Evolutionary conservation across 768 basidiomycete species (phyloP).

Genomic region (Phlebiopsis gigantea): DNA sequence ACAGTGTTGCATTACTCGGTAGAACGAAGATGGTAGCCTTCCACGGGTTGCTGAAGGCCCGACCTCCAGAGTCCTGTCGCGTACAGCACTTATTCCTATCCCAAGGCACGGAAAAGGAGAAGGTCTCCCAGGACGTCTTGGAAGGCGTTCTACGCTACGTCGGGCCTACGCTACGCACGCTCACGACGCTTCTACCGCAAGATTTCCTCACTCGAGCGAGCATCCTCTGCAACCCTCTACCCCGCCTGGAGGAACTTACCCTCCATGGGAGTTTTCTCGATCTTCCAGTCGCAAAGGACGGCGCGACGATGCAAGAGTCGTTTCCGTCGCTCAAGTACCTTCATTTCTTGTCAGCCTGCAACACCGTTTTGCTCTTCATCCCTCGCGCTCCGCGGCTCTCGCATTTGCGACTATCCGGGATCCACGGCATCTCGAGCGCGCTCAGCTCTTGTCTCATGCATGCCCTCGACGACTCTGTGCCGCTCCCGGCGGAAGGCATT

Average conservation of each 20-base stretch:
- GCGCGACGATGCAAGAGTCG: neutral
- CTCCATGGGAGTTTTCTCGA: slow-evolving; percentile 1
- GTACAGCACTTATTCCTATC: slow-evolving; percentile 16
- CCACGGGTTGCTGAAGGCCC: neutral
- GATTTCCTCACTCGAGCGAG: neutral
- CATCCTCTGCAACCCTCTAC: slow-evolving; percentile 9
- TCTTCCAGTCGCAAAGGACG: neutral
- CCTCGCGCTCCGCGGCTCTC: slow-evolving; percentile 6
- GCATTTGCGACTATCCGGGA: slow-evolving; percentile 7
- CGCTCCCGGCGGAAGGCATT: neutral
- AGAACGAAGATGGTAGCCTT: neutral
- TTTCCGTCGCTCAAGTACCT: slow-evolving; percentile 8
- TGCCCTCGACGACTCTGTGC: neutral
- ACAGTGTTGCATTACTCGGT: slow-evolving; percentile 10
- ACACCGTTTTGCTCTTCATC: slow-evolving; percentile 1
- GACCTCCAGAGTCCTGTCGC: slow-evolving; percentile 6
- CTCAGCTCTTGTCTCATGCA: too few relatives aligned
- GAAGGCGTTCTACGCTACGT: slow-evolving; percentile 1
- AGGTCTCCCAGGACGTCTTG: neutral
- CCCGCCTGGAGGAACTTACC: slow-evolving; percentile 12
- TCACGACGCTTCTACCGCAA: slow-evolving; percentile 6
- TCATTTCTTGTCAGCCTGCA: slow-evolving; percentile 7
- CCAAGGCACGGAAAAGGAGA: neutral
- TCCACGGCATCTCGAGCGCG: too few relatives aligned
- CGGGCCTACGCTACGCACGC: slow-evolving; percentile 7